Evolutionary conservation across 768 basidiomycete genomes (phyloP).

Genomic region (Mycena capillaripes): DNA sequence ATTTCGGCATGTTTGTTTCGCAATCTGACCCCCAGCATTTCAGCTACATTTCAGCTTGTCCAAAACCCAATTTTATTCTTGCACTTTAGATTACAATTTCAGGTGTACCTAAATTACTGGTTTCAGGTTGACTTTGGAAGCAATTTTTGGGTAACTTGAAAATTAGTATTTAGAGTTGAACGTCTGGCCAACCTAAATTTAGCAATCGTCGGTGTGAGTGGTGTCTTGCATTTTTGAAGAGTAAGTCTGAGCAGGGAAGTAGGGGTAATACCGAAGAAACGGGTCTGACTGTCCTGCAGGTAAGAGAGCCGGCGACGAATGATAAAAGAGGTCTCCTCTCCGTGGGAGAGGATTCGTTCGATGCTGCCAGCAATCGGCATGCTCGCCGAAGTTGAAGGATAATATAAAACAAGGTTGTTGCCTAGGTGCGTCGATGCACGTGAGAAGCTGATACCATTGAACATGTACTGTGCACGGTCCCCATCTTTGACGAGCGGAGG

Average conservation of each 20-base stretch:
- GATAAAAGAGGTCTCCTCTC: conserved; percentile 16
- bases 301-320: conserved; percentile 24
- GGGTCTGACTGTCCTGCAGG: conserved; percentile 21
- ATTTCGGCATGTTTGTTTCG: too few relatives aligned
- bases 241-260: conserved; percentile 32
- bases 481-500: conserved; percentile 20
- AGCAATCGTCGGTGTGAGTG: neutral
- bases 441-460: conserved; percentile 23
- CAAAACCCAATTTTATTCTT: neutral
- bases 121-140: neutral
- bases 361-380: conserved; percentile 28
- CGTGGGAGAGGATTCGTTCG: conserved; percentile 13
- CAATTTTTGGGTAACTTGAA: neutral
- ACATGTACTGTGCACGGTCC: conserved; percentile 29
- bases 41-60: too few relatives aligned
- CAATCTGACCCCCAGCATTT: too few relatives aligned
- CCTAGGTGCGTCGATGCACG: conserved; percentile 32
- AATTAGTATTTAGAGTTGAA: neutral
- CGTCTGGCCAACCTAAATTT: neutral
- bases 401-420: conserved; percentile 32
- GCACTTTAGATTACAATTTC: neutral
- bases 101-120: neutral
- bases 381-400: conserved; percentile 27
- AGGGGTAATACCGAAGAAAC: conserved; percentile 27
- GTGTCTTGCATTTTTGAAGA: conserved; percentile 29